Evolutionary conservation across 768 basidiomycete genomes (phyloP), one percentile per base, ranked within the genome.

Genomic region (Hericium rajendrae): DNA sequence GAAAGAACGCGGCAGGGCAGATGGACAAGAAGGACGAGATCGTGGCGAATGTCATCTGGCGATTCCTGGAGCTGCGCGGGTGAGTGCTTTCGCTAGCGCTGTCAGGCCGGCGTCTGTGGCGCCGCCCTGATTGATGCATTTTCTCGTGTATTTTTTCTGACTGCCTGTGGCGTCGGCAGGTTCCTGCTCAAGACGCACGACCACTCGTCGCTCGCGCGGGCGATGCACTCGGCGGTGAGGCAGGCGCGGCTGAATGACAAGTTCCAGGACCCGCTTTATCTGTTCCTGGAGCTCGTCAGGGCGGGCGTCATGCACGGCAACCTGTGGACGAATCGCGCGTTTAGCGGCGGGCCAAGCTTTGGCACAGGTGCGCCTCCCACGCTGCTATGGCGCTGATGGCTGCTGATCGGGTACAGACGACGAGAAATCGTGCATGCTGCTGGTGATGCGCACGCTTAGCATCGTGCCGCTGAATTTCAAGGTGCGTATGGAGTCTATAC

Each of bases 1-100:
- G 32, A 6, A 46, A 46, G 53, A 62, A 71, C 37, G 65, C 73
- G 26, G 66, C 64, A 6, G 24, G 20, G 20, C 79, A 83, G 15
- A 78, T 99, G 26, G 95, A 98, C 59, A 97, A 97, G 75, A 98
- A 98, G 74, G 97, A 99, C 65, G 97, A 99, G 70, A 78, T 97
- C 0, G 97, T 99, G 3, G 94, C 94, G 8, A 99, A 99, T 68
- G 94, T 95, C 26, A 90, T 99, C 56, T 97, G 94, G 94, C 83
- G 95, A 54, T 97, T 98, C 81, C 80, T 99, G 56, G 95, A 97
- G 70, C 75, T 97, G 57, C 78, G 97, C 71, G 93, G 94, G 94
- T 95, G 71, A 68, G 86, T 80, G 57, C 61, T 32, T 43, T 38
- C 58, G 52, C 46, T 56, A 56, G 54, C 49, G 24, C 54, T 60